Conservation (phyloP, 2,329 filamentous ascomycete species). For the Falciphora oryzae region DNA sequence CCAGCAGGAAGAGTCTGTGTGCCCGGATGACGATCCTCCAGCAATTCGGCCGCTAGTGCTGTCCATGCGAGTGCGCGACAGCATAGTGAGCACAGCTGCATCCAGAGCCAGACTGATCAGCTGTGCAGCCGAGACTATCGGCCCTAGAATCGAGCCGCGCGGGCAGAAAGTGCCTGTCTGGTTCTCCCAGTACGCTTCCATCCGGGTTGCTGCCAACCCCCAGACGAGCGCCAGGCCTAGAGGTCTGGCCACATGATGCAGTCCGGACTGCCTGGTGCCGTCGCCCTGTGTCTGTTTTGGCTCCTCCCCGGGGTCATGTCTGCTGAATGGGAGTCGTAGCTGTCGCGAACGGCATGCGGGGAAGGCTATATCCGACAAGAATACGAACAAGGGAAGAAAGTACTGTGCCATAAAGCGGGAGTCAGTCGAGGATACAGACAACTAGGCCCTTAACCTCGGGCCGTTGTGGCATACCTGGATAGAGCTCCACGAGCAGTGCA, state of each 20-base stretch:
- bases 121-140: not conserved
- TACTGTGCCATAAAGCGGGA: not conserved
- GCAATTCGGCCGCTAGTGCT: not conserved
- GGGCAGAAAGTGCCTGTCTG: constrained; percentile 4
- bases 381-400: constrained; percentile 3
- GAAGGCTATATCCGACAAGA: not conserved
- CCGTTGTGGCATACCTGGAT: constrained; percentile 3
- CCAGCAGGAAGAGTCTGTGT: not conserved
- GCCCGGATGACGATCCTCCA: not conserved
- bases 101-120: constrained; percentile 4
- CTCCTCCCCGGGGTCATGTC: not conserved
- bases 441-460: not conserved
- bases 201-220: not conserved
- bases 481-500: constrained; percentile 7
- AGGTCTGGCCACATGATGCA: not conserved
- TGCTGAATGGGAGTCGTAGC: not conserved
- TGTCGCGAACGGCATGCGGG: not conserved
- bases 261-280: not conserved
- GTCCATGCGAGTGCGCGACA: not conserved
- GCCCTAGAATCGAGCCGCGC: not conserved
- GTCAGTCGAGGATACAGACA: not conserved
- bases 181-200: not conserved
- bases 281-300: not conserved
- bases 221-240: not conserved
- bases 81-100: constrained; percentile 1